Conservation (phyloP, 2,329 filamentous ascomycete genomes). For the Pestalotiopsis sp. region DNA sequence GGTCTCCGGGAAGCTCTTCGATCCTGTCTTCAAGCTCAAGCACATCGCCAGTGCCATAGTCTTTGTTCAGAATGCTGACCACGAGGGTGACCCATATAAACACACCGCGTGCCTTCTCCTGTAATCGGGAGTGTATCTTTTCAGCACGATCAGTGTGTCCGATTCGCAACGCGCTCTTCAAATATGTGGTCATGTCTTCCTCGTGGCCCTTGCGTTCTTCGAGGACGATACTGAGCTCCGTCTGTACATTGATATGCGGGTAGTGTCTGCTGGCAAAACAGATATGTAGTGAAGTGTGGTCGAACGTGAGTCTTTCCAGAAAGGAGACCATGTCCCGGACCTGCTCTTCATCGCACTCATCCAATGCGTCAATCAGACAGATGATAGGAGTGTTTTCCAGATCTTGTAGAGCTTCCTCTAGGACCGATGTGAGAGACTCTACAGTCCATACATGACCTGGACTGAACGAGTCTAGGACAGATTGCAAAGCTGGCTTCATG, state of each 20-base stretch:
- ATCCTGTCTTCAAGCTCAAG: constrained; percentile 35
- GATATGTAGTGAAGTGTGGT: constrained; percentile 27
- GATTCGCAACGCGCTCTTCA: constrained; percentile 31
- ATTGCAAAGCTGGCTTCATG: constrained; percentile 34
- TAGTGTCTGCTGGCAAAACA: constrained; percentile 45
- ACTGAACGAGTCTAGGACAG: constrained; percentile 29
- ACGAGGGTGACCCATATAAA: constrained; percentile 51
- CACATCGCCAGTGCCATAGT: constrained; percentile 35
- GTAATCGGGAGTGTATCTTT: constrained; percentile 33
- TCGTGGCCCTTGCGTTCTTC: constrained; percentile 31
- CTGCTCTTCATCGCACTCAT: constrained; percentile 50
- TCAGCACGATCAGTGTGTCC: constrained; percentile 22
- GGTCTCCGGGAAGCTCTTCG: constrained; percentile 38
- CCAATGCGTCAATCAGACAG: constrained; percentile 40
- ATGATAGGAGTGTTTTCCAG: constrained; percentile 16
- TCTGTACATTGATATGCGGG: constrained; percentile 34
- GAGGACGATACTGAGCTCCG: constrained; percentile 31
- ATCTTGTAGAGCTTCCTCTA: constrained; percentile 23
- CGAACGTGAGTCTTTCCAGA: constrained; percentile 38
- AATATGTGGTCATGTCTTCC: constrained; percentile 36
- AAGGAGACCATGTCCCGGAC: constrained; percentile 45
- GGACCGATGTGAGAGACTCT: constrained; percentile 25
- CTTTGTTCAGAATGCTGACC: constrained; percentile 45
- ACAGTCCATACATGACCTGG: constrained; percentile 10
- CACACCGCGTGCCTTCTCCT: constrained; percentile 40